Evolutionary conservation across 1,139 yeast genomes (phyloP).

Genomic region (Debaryomyces psychrophilus): DNA sequence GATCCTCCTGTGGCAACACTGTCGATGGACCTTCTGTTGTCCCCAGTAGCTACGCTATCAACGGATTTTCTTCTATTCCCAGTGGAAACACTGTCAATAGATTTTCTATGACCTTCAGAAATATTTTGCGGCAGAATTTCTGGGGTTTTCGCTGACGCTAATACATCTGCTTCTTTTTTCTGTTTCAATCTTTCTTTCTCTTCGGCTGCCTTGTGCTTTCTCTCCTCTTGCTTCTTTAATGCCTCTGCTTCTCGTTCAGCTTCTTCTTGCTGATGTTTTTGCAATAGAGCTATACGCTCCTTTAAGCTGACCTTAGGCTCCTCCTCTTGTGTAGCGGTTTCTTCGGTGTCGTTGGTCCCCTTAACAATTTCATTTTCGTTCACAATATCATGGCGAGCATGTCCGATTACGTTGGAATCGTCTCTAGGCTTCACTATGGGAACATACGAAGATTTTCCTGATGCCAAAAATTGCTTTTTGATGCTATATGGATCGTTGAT

Average conservation of each 20-base stretch:
- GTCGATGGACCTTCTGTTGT: background rate
- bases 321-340: conserved; percentile 40
- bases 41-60: background rate
- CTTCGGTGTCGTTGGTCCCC: conserved; percentile 17
- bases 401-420: conserved; percentile 37
- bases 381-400: conserved; percentile 30
- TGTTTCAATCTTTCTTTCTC: conserved; percentile 29
- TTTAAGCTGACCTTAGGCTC: conserved; percentile 80
- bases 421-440: conserved; percentile 50
- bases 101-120: background rate
- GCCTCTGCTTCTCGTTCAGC: conserved; percentile 74
- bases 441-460: conserved; percentile 47
- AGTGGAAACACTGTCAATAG: conserved; percentile 1
- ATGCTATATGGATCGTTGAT: conserved; percentile 46
- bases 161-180: conserved; percentile 16
- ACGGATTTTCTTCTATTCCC: background rate
- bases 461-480: conserved; percentile 47
- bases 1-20: conserved; percentile 3
- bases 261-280: conserved; percentile 80
- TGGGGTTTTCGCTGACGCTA: background rate
- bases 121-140: conserved; percentile 10
- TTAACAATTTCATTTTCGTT: conserved; percentile 29
- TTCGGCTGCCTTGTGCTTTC: conserved; percentile 47
- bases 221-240: conserved; percentile 57
- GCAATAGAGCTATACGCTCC: conserved; percentile 83